Evolutionary conservation across 2,329 filamentous ascomycete species (phyloP).

Genomic region (Cercospora zeae-maydis): DNA sequence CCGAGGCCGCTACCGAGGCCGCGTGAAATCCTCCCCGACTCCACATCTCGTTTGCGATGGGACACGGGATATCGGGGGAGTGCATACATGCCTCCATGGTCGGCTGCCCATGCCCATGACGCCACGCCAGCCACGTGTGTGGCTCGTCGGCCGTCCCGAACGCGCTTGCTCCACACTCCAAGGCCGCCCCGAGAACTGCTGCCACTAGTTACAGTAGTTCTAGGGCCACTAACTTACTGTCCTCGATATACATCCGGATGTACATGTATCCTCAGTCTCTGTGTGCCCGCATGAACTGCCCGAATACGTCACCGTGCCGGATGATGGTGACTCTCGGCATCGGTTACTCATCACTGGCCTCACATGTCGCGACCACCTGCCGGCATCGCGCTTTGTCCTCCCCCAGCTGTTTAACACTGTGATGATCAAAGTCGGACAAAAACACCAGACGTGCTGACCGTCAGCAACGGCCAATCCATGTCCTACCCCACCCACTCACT

Average conservation of each 20-base stretch:
- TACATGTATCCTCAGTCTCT: too few relatives aligned
- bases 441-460: neutral
- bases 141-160: neutral
- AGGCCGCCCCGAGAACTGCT: conserved; percentile 1
- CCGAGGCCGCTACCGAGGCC: too few relatives aligned
- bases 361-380: neutral
- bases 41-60: neutral
- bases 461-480: neutral
- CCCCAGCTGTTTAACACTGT: too few relatives aligned
- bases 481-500: neutral
- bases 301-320: neutral
- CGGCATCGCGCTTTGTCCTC: too few relatives aligned
- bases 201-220: too few relatives aligned
- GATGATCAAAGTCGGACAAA: neutral
- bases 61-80: neutral
- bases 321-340: neutral
- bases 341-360: neutral
- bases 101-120: neutral
- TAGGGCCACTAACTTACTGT: too few relatives aligned
- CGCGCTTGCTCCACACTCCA: neutral
- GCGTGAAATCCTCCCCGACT: neutral
- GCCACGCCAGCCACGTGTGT: neutral
- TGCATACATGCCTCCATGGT: neutral
- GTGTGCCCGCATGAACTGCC: neutral
- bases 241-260: too few relatives aligned